phyloP scores from a whole-genome alignment of 2,329 filamentous ascomycete genomes.

The Colletotrichum limetticola region DNA sequence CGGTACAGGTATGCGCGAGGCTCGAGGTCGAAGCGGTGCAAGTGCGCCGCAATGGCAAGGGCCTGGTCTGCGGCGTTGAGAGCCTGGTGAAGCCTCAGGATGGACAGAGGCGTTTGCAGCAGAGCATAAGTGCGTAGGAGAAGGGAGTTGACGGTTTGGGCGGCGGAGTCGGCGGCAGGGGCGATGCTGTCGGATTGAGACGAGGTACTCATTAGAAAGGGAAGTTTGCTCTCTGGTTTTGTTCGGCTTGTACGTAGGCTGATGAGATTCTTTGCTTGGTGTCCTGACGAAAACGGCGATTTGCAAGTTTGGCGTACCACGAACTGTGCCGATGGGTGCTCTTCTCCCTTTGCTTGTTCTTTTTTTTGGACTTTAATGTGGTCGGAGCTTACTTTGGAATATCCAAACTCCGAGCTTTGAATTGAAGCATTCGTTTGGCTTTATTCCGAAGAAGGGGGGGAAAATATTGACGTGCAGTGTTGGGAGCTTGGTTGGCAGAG shows the following conservation, averaged over 20 bases:
- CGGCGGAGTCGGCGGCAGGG: constrained; percentile 28
- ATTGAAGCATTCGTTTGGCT: background rate
- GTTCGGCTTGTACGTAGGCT: background rate
- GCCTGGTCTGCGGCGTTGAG: constrained; percentile 37
- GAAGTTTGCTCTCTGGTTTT: constrained; percentile 4
- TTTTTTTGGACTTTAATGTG: background rate
- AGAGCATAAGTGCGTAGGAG: constrained; percentile 31
- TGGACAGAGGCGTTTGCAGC: constrained; percentile 26
- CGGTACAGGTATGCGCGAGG: constrained; percentile 39
- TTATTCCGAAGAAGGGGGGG: background rate
- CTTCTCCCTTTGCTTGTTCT: background rate
- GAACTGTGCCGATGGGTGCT: background rate
- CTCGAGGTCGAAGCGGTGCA: constrained; percentile 33
- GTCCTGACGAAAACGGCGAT: constrained; percentile 12
- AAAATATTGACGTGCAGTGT: background rate
- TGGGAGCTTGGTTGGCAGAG: background rate
- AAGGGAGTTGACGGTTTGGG: constrained; percentile 34
- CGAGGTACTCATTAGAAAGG: constrained; percentile 23
- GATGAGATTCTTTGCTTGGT: background rate
- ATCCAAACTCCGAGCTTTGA: background rate
- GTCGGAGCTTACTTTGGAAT: background rate
- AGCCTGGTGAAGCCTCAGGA: constrained; percentile 28
- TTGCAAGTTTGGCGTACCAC: background rate
- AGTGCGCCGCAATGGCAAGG: constrained; percentile 30
- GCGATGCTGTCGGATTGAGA: constrained; percentile 29